Percentiles rank a stretch among this genome's conserved stretches.
These are phyloP conservation scores for Leccinum variicolor DNA, from an alignment of 768 basidiomycete species.

Conservation along the genomic window DNA sequence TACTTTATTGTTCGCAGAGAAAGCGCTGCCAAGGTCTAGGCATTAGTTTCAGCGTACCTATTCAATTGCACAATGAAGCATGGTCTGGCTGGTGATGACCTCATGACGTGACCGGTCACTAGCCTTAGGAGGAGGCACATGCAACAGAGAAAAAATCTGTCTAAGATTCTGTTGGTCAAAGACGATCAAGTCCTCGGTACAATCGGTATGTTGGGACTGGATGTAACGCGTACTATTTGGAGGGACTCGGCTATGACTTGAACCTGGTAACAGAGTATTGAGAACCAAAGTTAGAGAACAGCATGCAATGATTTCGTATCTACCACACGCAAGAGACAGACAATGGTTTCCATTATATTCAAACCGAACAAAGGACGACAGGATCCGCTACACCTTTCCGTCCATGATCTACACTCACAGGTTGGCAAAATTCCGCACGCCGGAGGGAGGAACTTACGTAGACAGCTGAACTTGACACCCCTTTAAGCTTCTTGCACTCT, in stretches of 20 bases:
- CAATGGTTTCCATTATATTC: background rate
- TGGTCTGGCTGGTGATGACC: background rate
- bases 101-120: background rate
- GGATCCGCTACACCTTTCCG: conserved; percentile 16
- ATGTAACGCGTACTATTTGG: background rate
- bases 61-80: background rate
- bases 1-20: background rate
- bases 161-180: background rate
- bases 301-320: background rate
- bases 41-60: no score
- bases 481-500: conserved; percentile 66
- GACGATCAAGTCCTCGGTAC: background rate
- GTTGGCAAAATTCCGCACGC: background rate
- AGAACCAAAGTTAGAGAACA: background rate
- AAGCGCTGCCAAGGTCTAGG: no score
- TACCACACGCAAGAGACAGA: background rate
- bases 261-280: background rate
- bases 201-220: background rate
- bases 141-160: no score
- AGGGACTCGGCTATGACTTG: background rate
- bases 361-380: background rate
- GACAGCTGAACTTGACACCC: conserved; percentile 35
- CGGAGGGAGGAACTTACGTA: conserved; percentile 11
- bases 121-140: background rate
- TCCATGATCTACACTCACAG: conserved; percentile 15